Conservation (phyloP, 352 stramenopile genomes). For the Pythium plurisporium region DNA sequence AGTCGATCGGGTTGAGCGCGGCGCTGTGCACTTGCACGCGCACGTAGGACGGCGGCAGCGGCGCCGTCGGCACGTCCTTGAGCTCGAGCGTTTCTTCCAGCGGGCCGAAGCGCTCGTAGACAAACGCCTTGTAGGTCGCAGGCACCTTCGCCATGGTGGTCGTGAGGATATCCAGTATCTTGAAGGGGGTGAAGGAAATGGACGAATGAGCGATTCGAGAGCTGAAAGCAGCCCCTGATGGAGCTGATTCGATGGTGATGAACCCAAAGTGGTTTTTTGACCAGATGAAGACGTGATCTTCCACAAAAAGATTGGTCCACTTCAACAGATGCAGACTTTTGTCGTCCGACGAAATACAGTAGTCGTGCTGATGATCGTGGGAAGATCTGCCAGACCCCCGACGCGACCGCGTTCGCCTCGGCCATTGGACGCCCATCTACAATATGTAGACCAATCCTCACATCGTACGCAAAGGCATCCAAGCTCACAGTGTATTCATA, state of each 20-base stretch:
- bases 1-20: slow-evolving; percentile 30
- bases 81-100: slow-evolving; percentile 28
- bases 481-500: no score
- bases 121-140: slow-evolving; percentile 26
- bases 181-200: neutral
- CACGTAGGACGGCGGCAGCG: slow-evolving; percentile 23
- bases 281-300: neutral
- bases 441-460: no score
- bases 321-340: neutral
- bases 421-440: no score
- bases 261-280: neutral
- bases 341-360: neutral
- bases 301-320: neutral
- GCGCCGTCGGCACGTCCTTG: slow-evolving; percentile 5
- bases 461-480: slow-evolving; percentile 6
- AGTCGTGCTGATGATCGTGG: no score
- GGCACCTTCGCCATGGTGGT: slow-evolving; percentile 5
- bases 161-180: no score
- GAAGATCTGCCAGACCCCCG: neutral
- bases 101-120: slow-evolving; percentile 29
- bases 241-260: no score
- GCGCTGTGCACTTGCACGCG: slow-evolving; percentile 32
- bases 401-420: neutral
- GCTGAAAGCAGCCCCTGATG: neutral
- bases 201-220: neutral